Conservation (phyloP, 1,139 yeast genomes). For the Geotrichum reessii region DNA sequence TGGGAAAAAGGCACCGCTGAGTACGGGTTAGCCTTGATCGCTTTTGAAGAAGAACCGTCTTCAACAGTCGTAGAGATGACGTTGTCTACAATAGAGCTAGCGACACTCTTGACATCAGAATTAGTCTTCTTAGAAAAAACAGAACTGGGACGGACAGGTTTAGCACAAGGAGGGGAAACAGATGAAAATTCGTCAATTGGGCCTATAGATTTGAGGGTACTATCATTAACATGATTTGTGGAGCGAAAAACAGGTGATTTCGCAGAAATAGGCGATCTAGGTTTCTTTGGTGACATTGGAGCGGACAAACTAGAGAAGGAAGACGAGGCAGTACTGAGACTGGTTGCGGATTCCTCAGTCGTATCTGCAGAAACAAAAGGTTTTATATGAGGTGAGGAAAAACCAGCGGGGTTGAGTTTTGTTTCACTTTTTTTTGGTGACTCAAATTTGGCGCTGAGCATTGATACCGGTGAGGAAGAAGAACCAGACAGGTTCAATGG, state of each 20-base stretch:
- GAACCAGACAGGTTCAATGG: background rate
- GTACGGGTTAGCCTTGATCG: background rate
- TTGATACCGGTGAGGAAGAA: conserved; percentile 8
- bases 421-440: background rate
- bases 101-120: background rate
- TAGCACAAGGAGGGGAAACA: background rate
- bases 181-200: background rate
- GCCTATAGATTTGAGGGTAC: background rate
- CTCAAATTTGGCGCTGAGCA: conserved; percentile 14
- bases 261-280: background rate
- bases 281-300: background rate
- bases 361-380: background rate
- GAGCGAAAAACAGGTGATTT: background rate
- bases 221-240: background rate
- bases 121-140: background rate
- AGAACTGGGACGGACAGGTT: background rate
- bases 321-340: background rate
- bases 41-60: background rate
- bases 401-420: background rate
- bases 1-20: background rate
- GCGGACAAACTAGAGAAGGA: background rate
- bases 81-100: background rate
- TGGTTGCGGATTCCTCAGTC: background rate
- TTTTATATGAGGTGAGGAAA: background rate
- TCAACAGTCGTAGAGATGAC: background rate